These are phyloP conservation scores for Aspergillus ruber DNA, from an alignment of 2,329 filamentous ascomycete genomes.

Conservation along the genomic window DNA sequence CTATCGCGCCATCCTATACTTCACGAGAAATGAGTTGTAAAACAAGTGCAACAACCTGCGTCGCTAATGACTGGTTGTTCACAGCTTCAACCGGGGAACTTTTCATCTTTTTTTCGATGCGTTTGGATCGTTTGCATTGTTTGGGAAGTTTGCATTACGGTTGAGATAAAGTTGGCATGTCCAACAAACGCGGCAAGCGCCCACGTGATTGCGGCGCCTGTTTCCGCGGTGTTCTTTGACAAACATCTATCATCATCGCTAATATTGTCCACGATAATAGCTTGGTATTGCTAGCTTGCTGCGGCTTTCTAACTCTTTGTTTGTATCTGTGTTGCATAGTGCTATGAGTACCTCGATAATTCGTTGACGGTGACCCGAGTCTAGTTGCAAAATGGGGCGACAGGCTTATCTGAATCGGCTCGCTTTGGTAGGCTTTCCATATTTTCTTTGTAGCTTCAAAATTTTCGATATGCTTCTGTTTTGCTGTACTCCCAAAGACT, in stretches of 20 bases:
- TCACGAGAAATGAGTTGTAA: slow-evolving; percentile 9
- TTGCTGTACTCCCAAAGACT: neutral
- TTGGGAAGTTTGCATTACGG: neutral
- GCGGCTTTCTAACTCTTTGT: neutral
- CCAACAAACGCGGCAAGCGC: slow-evolving; percentile 13
- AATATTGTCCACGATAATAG: neutral
- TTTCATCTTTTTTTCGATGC: slow-evolving; percentile 27
- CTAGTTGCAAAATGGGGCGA: slow-evolving; percentile 33
- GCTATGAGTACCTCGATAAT: neutral
- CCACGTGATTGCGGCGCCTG: slow-evolving; percentile 7
- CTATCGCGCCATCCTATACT: slow-evolving; percentile 16
- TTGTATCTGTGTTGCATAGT: neutral
- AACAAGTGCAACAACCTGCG: slow-evolving; percentile 10
- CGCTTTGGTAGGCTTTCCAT: slow-evolving; percentile 36
- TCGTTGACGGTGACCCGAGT: neutral
- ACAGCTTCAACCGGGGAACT: slow-evolving; percentile 21
- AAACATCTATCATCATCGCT: neutral
- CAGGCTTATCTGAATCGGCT: slow-evolving; percentile 40
- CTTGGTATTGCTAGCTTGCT: neutral
- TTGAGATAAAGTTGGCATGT: neutral
- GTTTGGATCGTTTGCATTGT: slow-evolving; percentile 28
- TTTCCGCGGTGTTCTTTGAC: neutral
- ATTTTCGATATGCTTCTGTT: neutral
- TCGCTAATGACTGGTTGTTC: slow-evolving; percentile 14
- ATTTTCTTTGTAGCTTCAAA: neutral